Evolutionary conservation across 805 yeast genomes (phyloP), one percentile per base, ranked within the genome.

Genomic region (Starmerella floricola): DNA sequence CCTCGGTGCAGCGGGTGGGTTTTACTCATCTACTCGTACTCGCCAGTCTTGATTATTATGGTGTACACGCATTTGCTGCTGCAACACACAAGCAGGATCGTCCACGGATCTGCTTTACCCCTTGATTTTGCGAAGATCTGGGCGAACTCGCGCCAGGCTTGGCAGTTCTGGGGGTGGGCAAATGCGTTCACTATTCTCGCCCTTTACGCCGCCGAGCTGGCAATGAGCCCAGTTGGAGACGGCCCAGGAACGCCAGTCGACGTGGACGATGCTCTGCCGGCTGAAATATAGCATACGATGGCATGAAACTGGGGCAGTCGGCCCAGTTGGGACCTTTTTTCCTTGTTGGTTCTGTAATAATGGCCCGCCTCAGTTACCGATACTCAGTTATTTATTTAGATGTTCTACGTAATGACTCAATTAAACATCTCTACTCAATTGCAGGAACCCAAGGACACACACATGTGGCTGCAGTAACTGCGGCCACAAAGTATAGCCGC

Each of bases 91-190:
- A 55, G 54, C 13, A 53, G 50, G 17, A 45, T 53, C 16, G 56
- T 54, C 20, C 56, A 54, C 18, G 45, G 29, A n/a, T 15, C 41
- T 5, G 44, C 40, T 21, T 28, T 46, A n/a, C 51, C 52, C 12
- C 28, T 42, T 11, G 47, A 47, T 11, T 13, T 42, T 27, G 23
- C 47, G 2, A 43, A 42, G 18, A 48, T 53, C 13, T 72, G 34
- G 70, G 78, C 57, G 31, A 57, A 51, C 40, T 54, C 63, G 10
- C 55, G 60, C 16, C 47, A 48, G 42, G 79, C 95, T n/a, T 81
- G 94, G 84, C 86, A 85, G 55, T 82, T 91, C 58, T 88, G 98
- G 97, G 84, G 87, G 55, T 88, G 97, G 97, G 73, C 83, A 45
- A 88, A 88, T 58, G 82, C 88, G 67, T 76, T 79, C 51, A 71